A percentile compares a stretch with the other conserved stretches of the same genome.
Evolutionary conservation across 208 protist genomes (phyloP).

Genomic region (Trypanosoma cruzi): DNA sequence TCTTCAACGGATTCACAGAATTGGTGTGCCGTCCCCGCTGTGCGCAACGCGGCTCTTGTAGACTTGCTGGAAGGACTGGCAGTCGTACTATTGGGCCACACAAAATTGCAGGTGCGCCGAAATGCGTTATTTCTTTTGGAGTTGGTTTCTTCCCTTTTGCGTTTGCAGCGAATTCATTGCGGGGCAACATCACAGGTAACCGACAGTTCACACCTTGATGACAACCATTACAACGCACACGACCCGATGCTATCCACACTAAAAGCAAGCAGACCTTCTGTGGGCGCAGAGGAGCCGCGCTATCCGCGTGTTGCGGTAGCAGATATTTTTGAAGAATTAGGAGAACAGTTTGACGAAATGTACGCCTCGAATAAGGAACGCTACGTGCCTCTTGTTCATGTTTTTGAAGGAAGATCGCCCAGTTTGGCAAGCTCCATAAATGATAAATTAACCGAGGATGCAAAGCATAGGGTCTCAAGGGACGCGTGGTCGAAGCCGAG

Average conservation of each 20-base stretch:
- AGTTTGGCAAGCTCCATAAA: background rate
- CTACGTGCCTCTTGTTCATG: constrained; percentile 15
- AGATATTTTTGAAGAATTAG: constrained; percentile 23
- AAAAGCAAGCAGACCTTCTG: background rate
- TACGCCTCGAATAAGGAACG: constrained; percentile 16
- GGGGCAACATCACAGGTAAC: background rate
- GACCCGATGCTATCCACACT: background rate
- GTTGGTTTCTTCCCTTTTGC: constrained; percentile 20
- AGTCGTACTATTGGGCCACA: constrained; percentile 24
- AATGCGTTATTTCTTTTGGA: constrained; percentile 17
- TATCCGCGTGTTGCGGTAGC: constrained; percentile 6
- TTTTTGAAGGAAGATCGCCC: background rate
- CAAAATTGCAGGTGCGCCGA: constrained; percentile 5
- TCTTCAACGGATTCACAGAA: background rate
- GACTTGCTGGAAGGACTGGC: constrained; percentile 27
- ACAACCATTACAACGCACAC: background rate
- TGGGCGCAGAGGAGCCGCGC: background rate
- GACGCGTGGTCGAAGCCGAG: background rate
- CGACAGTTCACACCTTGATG: background rate
- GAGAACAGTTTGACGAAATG: constrained; percentile 27
- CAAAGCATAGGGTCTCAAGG: background rate
- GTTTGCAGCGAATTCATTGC: constrained; percentile 16
- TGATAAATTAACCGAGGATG: background rate
- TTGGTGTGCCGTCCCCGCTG: constrained; percentile 16
- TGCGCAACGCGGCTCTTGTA: constrained; percentile 8